Percentiles rank a stretch among this genome's conserved stretches.
Evolutionary conservation across 805 yeast species (phyloP).

Genomic region (Metschnikowia anglica): DNA sequence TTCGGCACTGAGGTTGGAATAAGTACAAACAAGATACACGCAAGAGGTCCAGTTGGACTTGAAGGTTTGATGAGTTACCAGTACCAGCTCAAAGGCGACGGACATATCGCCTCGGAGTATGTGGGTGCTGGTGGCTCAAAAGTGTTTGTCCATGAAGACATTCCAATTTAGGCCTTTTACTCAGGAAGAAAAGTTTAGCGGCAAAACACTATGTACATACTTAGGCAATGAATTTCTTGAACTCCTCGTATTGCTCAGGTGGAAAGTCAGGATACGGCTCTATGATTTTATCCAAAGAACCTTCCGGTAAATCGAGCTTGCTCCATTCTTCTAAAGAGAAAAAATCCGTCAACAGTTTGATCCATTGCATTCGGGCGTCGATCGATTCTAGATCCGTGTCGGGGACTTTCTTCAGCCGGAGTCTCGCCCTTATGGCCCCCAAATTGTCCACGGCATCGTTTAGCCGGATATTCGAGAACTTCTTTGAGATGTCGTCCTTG

Average conservation of each 20-base stretch:
- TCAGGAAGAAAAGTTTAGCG: neutral
- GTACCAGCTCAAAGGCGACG: conserved; percentile 87
- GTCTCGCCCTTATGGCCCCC: conserved; percentile 50
- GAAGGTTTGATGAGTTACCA: conserved; percentile 97
- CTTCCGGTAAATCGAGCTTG: conserved; percentile 28
- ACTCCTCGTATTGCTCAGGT: conserved; percentile 27
- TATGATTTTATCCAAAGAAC: conserved; percentile 41
- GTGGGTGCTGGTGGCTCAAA: conserved; percentile 88
- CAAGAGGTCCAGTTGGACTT: conserved; percentile 97
- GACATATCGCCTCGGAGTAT: conserved; percentile 91
- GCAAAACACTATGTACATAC: neutral
- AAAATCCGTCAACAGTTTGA: conserved; percentile 60
- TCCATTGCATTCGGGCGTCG: conserved; percentile 69
- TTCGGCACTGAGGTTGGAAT: conserved; percentile 99
- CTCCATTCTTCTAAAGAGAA: conserved; percentile 63
- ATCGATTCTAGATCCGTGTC: conserved; percentile 48
- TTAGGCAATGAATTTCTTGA: conserved; percentile 13
- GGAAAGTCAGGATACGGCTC: conserved; percentile 52
- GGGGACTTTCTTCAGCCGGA: conserved; percentile 48
- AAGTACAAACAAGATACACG: conserved; percentile 94
- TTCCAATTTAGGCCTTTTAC: conserved; percentile 25
- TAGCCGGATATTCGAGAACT: conserved; percentile 44
- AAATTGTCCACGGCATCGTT: conserved; percentile 61
- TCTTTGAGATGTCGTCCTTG: conserved; percentile 54
- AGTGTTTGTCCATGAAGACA: conserved; percentile 71